A percentile compares a stretch with the other conserved stretches of the same genome.
Evolutionary conservation across 169 alveolate species (phyloP).

Genomic region (Ichthyophthirius multifiliis): DNA sequence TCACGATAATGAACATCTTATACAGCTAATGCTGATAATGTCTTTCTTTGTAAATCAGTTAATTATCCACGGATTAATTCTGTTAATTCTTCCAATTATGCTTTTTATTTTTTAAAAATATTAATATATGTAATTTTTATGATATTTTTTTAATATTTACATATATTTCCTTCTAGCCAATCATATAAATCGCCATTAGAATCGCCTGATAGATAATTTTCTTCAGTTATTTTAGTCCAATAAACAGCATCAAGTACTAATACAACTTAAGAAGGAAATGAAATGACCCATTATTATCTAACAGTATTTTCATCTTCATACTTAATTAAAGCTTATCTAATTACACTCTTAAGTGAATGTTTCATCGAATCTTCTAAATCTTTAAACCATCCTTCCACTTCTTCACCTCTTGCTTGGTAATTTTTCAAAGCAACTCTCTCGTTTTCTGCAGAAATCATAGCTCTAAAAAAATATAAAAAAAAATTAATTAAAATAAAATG

Average conservation of each 20-base stretch:
- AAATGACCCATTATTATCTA: slow-evolving; percentile 88
- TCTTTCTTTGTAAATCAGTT: slow-evolving; percentile 54
- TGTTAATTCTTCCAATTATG: slow-evolving; percentile 44
- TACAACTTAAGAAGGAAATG: slow-evolving; percentile 77
- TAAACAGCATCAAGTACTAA: slow-evolving; percentile 32
- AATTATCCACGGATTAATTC: slow-evolving; percentile 56
- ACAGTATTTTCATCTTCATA: slow-evolving; percentile 64
- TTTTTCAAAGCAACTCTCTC: slow-evolving; percentile 85
- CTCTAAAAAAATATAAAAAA: too few relatives aligned
- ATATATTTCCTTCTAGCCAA: slow-evolving; percentile 35
- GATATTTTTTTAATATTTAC: slow-evolving; percentile 5
- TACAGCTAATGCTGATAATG: slow-evolving; percentile 67
- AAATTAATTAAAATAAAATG: too few relatives aligned
- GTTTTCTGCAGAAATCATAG: slow-evolving; percentile 89
- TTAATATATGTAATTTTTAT: background rate
- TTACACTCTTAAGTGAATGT: slow-evolving; percentile 75
- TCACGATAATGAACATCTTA: slow-evolving; percentile 83
- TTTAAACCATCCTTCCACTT: slow-evolving; percentile 93
- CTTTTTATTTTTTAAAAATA: background rate
- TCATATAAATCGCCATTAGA: slow-evolving; percentile 74
- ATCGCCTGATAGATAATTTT: slow-evolving; percentile 37
- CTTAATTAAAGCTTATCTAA: slow-evolving; percentile 75
- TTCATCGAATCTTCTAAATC: slow-evolving; percentile 87
- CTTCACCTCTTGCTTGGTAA: slow-evolving; percentile 87
- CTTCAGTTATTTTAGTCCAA: slow-evolving; percentile 39